Percentiles rank a stretch among this genome's conserved stretches.
phyloP scores from a whole-genome alignment of 768 basidiomycete genomes.

The Saitozyma sp. region DNA sequence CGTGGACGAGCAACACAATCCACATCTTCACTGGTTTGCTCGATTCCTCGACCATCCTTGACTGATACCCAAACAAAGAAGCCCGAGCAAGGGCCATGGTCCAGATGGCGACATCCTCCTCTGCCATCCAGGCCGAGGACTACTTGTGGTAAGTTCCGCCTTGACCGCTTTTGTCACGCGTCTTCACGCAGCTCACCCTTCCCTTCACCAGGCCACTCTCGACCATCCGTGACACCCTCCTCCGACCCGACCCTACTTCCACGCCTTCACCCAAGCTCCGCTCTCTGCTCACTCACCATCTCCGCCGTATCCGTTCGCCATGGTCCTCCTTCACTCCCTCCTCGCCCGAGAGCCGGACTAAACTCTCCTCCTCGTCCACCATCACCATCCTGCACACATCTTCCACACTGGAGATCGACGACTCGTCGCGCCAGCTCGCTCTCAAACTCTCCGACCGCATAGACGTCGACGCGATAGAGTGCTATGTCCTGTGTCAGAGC shows the following conservation, averaged over 20 bases:
- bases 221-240: slow-evolving; percentile 37
- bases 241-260: slow-evolving; percentile 12
- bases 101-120: background rate
- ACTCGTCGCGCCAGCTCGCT: slow-evolving; percentile 69
- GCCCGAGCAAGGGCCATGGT: background rate
- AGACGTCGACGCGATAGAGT: slow-evolving; percentile 77
- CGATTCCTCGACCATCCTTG: too few species aligned
- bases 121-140: slow-evolving; percentile 20
- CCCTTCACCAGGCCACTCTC: slow-evolving; percentile 27
- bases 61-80: background rate
- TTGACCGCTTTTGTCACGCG: too few species aligned
- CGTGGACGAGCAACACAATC: too few species aligned
- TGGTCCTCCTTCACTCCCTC: slow-evolving; percentile 65
- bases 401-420: slow-evolving; percentile 64
- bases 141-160: slow-evolving; percentile 28
- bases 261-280: slow-evolving; percentile 28
- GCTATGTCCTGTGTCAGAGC: slow-evolving; percentile 69
- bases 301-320: slow-evolving; percentile 21
- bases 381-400: slow-evolving; percentile 67
- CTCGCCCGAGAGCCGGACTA: slow-evolving; percentile 57
- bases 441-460: slow-evolving; percentile 71
- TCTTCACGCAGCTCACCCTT: background rate
- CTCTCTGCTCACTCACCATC: slow-evolving; percentile 24
- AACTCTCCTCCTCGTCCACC: slow-evolving; percentile 57
- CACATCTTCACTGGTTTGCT: too few species aligned